Conservation (phyloP, 805 yeast genomes). For the Myxozyma monticola region DNA sequence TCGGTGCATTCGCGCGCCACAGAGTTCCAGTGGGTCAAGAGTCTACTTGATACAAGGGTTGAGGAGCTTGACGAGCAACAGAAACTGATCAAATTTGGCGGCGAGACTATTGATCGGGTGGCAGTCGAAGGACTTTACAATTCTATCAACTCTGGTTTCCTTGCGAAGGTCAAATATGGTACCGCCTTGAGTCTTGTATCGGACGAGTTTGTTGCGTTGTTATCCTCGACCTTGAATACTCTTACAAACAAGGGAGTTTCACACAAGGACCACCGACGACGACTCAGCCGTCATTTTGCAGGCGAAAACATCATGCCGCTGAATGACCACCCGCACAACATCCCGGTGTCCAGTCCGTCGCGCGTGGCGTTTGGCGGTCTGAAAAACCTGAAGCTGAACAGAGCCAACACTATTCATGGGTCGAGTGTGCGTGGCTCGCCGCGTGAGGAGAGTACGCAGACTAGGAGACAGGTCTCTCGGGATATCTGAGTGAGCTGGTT, state of each 20-base stretch:
- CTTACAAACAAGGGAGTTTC: slow-evolving; percentile 15
- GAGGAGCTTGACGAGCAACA: slow-evolving; percentile 26
- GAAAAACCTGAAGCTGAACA: slow-evolving; percentile 17
- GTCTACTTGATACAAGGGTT: slow-evolving; percentile 13
- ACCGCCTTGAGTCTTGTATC: slow-evolving; percentile 23
- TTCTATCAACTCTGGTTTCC: slow-evolving; percentile 12
- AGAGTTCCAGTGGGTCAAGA: slow-evolving; percentile 26
- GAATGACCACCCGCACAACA: slow-evolving; percentile 12
- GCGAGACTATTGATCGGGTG: slow-evolving; percentile 3
- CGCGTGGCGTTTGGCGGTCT: slow-evolving; percentile 13
- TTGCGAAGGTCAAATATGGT: slow-evolving; percentile 22
- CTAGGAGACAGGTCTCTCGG: too few species aligned
- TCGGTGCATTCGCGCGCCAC: slow-evolving; percentile 15
- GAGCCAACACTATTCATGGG: slow-evolving; percentile 20
- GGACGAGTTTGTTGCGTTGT: slow-evolving; percentile 18
- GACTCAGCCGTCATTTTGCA: slow-evolving; percentile 6
- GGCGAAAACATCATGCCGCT: slow-evolving; percentile 23
- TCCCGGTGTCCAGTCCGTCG: too few species aligned
- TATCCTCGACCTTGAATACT: slow-evolving; percentile 2
- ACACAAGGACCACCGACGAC: slow-evolving; percentile 16
- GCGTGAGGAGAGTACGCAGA: too few species aligned
- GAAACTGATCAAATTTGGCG: neutral
- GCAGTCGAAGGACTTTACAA: slow-evolving; percentile 9
- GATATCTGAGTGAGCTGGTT: too few species aligned
- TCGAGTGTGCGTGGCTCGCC: neutral